Base-by-base conservation (phyloP, 2,329 filamentous ascomycete species). In the Daldinia sp. region DNA sequence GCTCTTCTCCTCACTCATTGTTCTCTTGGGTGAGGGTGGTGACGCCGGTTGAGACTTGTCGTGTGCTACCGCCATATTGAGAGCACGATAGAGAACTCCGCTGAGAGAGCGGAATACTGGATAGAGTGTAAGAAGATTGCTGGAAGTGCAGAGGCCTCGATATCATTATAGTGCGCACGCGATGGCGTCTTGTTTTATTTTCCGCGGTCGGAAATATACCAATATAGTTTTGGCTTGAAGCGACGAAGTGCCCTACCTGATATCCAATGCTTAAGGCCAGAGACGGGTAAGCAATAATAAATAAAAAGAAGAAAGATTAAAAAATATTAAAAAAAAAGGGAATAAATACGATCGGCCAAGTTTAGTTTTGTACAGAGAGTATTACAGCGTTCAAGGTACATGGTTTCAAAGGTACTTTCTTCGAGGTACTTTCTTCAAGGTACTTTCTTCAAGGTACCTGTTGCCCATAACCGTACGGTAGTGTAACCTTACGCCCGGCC, bases 51-150 rank as follows among this genome's bases (percentile, higher is more conserved):
- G 50, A 51, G 62, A 50, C 50, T 68, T 69, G 27, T 69, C 58
- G 50, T 50, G 65, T 68, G 53, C 62, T 72, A 55, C 64, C 67
- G 67, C 71, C 72, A 74, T 74, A 70, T 27, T 70, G 68, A 60
- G 70, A 71, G 58, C 67, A 69, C 30, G 70, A 70, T 50, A 68
- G 70, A 37, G 62, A 70, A 66, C 70, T 73, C 71, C 67, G 70
- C 71, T 71, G 68, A 17, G 61, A 67, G 45, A 73, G 71, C 70
- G 72, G 71, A 70, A 71, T 70, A 58, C 56, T 64, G 57, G 67
- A 73, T 47, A 68, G 52, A 23, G 69, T 65, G 55, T 68, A 68
- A 27, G 66, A 68, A 25, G 67, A 68, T 32, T 69, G 65, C 35
- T 63, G 60, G 32, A 68, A 70, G 56, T 61, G 58, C 29, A 56